Base-by-base conservation (phyloP, 257 asterid genomes). In the Petrea volubilis region DNA sequence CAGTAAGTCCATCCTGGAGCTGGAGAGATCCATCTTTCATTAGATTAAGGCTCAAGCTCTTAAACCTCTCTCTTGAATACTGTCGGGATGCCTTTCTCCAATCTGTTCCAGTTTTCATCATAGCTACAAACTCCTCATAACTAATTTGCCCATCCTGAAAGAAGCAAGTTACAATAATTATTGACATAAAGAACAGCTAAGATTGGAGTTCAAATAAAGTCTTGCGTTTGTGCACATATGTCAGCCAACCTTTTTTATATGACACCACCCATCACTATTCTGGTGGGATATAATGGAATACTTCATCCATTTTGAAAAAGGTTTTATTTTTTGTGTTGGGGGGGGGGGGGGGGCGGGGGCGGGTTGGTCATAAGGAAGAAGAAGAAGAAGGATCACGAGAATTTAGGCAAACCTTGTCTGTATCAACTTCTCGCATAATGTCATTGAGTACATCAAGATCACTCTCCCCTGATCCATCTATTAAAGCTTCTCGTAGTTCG, bases 61-160 rank as follows among this genome's bases (percentile, higher is more conserved):
- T 89, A 81, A 91, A 91, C 77, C 97, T 81, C 78, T 91, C 97
- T 78, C 97, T 84, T 38, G 97, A 91, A 74, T 91, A 91, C 73
- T 91, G 97, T 25, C 96, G 82, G 10, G 97, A 91, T 38, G 96
- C 97, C 85, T 91, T 91, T 84, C 96, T 89, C 97, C 97, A 91
- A 76, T 88, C 96, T 6, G 95, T 91, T 74, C 97, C 96, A 1
- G 96, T 71, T 83, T 91, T 91, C 97, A 91, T 91, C 97, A 91
- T 91, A 6, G 95, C 96, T 15, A 91, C 95, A 60, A 91, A 91
- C 82, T 91, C 97, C 7, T 91, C 96, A 5, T 82, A 91, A 79
- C 96, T 87, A 27, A 91, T 85, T 77, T 47, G 74, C 43, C 96
- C 96, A 49, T 91, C 97, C 97, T 91, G 85, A 75, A 78, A 75